Evolutionary conservation across 257 asterid genomes (phyloP), one percentile per base, ranked within the genome.

Genomic region (Prunella vulgaris): DNA sequence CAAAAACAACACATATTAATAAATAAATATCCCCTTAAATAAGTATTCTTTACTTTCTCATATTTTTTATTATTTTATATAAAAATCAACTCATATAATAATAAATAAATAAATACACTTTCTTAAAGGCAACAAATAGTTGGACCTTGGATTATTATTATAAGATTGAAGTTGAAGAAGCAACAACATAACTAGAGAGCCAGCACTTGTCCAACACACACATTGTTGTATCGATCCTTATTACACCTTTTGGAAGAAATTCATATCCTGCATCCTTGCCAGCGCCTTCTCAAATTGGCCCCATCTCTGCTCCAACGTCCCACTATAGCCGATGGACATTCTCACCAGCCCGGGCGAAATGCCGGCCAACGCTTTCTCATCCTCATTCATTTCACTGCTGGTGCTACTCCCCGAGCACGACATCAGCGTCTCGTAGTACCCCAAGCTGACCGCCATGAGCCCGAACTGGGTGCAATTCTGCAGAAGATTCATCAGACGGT

Each of bases 341-440:
- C 99, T 81, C 0, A 93, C 74, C 22, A 93, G 76, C 7, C 99
- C 99, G 0, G 96, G 94, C 0, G 97, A 88, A 7, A 93, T 93
- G 4, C 99, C 99, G 0, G 97, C 96, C 80, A 83, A 12, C 5
- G 58, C 80, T 70, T 88, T 88, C 87, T 90, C 99, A 3, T 86
- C 91, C 0, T 74, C 77, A 17, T 75, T 88, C 88, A 93, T 17
- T 28, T 93, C 99, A 7, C 99, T 93, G 21, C 99, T 93, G 2
- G 99, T 93, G 82, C 97, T 88, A 12, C 94, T 90, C 7, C 97
- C 95, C 0, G 99, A 93, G 84, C 97, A 90, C 2, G 99, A 93
- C 97, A 93, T 93, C 0, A 93, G 78, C 0, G 98, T 93, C 80
- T 90, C 98, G 12, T 90, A 90, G 76, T 93, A 93, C 1, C 98